Evolutionary conservation across 2,329 filamentous ascomycete genomes (phyloP).

Genomic region (Ilyonectria robusta): DNA sequence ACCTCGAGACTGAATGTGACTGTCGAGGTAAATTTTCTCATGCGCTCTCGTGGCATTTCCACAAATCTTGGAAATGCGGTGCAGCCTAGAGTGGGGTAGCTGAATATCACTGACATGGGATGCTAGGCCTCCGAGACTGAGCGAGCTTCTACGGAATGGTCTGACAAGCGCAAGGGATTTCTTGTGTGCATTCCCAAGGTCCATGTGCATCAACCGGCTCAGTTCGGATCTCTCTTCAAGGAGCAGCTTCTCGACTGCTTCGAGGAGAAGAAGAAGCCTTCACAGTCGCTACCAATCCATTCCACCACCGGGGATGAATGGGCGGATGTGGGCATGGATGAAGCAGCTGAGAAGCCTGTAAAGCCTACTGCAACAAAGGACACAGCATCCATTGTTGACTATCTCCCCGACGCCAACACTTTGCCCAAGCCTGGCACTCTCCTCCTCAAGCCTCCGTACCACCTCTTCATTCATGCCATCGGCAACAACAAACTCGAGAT

Average conservation of each 20-base stretch:
- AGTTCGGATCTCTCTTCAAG: conserved; percentile 55
- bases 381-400: conserved; percentile 34
- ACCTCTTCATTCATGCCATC: conserved; percentile 57
- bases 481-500: conserved; percentile 55
- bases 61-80: neutral
- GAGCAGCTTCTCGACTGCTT: conserved; percentile 55
- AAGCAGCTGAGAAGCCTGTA: conserved; percentile 27
- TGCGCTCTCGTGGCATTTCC: neutral
- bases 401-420: conserved; percentile 58
- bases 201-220: conserved; percentile 48
- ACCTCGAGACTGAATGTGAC: conserved; percentile 50
- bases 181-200: conserved; percentile 56
- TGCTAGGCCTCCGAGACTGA: conserved; percentile 43
- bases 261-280: conserved; percentile 39
- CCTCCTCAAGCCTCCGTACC: conserved; percentile 62
- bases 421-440: conserved; percentile 65
- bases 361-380: neutral
- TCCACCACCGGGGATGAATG: conserved; percentile 57
- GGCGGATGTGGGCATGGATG: conserved; percentile 58
- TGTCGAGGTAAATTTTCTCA: conserved; percentile 52
- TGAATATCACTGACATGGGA: neutral
- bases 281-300: conserved; percentile 33
- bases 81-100: neutral
- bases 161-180: conserved; percentile 54
- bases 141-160: conserved; percentile 56